Evolutionary conservation across 2,329 filamentous ascomycete species (phyloP).

Genomic region (Arachnomyces sp.): DNA sequence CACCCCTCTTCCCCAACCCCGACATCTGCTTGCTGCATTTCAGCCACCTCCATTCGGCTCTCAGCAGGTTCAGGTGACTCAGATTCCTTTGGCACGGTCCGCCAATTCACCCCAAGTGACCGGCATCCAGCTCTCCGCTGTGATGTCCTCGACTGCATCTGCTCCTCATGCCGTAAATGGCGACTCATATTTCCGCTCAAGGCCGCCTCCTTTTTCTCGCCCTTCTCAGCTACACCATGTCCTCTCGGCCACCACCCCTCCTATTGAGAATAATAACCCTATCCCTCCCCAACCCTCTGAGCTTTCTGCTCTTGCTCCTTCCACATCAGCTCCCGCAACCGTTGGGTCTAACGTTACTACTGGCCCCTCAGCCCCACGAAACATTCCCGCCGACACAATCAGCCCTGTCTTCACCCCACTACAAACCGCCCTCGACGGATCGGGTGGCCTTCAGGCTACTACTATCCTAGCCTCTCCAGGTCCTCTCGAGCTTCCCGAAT

Average conservation of each 20-base stretch:
- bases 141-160: conserved; percentile 32
- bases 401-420: conserved; percentile 29
- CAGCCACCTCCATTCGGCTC: conserved; percentile 24
- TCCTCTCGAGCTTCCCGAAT: conserved; percentile 63
- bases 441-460: conserved; percentile 20
- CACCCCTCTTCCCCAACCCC: conserved; percentile 17
- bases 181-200: conserved; percentile 29
- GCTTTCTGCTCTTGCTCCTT: conserved; percentile 22
- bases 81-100: conserved; percentile 23
- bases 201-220: conserved; percentile 24
- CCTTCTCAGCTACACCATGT: conserved; percentile 29
- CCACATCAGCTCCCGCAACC: conserved; percentile 20
- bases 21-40: conserved; percentile 17
- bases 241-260: conserved; percentile 22
- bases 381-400: conserved; percentile 19
- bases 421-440: conserved; percentile 26
- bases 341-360: conserved; percentile 21
- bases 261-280: conserved; percentile 13
- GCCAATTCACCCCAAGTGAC: conserved; percentile 19
- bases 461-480: conserved; percentile 33
- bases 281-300: conserved; percentile 21
- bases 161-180: conserved; percentile 29
- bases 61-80: conserved; percentile 34
- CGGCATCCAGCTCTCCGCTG: conserved; percentile 10
- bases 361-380: conserved; percentile 18